Percentiles rank a stretch among this genome's conserved stretches.
phyloP scores from a whole-genome alignment of 345 rosid genomes.

The Hevea brasiliensis region DNA sequence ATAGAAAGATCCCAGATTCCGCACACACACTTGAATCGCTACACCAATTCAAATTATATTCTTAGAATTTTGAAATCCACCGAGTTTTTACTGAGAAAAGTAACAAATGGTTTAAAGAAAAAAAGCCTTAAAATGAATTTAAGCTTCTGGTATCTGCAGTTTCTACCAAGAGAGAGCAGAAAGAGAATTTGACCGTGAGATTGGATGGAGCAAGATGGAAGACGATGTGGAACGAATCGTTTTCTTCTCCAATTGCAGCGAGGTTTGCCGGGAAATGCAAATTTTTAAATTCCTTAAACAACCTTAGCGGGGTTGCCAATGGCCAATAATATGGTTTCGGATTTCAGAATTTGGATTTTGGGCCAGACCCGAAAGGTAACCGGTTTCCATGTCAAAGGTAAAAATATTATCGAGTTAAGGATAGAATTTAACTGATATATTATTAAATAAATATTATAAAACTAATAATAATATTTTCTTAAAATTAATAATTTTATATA shows the following conservation, averaged over 20 bases:
- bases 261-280: conserved; percentile 35
- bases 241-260: not conserved
- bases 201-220: not conserved
- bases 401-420: too few species aligned
- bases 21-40: not conserved
- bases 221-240: not conserved
- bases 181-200: conserved; percentile 4
- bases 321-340: too few species aligned
- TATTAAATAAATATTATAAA: too few species aligned
- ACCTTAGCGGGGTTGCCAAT: too few species aligned
- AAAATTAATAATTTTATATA: too few species aligned
- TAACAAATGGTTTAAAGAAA: not conserved
- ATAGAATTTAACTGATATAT: too few species aligned
- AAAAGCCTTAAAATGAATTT: too few species aligned
- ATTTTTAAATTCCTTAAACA: conserved; percentile 16
- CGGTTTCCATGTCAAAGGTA: too few species aligned
- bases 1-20: not conserved
- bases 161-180: not conserved
- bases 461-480: too few species aligned
- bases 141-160: not conserved
- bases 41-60: not conserved
- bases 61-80: too few species aligned
- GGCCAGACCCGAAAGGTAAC: too few species aligned
- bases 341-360: too few species aligned
- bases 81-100: not conserved